Evolutionary conservation across 169 alveolate species (phyloP).

Genomic region (Eimeria sp.): DNA sequence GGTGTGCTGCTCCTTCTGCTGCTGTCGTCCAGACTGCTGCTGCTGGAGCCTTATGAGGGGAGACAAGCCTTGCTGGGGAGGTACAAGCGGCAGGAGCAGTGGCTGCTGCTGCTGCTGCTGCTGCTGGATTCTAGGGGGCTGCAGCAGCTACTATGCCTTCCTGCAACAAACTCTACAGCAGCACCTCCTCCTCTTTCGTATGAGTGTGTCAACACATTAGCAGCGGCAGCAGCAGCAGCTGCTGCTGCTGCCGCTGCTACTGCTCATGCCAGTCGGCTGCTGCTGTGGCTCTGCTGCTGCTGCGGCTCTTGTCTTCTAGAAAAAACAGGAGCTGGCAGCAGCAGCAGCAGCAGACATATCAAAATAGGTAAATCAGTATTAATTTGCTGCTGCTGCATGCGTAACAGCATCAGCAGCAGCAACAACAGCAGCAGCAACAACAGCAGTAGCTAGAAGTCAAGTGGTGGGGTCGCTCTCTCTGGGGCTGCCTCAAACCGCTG

Average conservation of each 20-base stretch:
- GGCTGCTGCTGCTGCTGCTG: not conserved
- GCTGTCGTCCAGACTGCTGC: not conserved
- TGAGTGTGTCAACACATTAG: not conserved
- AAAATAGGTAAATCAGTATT: not conserved
- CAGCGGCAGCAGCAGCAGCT: slow-evolving; percentile 20
- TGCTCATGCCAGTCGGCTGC: not conserved
- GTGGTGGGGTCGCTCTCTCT: slow-evolving; percentile 14
- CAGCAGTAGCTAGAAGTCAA: not conserved
- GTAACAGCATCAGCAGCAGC: not conserved
- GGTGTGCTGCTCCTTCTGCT: not conserved
- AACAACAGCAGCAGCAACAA: slow-evolving; percentile 1
- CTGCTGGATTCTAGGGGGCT: not conserved
- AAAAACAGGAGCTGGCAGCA: not conserved
- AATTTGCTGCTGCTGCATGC: not conserved
- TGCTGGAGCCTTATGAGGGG: not conserved
- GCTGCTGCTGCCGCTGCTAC: slow-evolving; percentile 14
- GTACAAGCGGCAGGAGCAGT: not conserved
- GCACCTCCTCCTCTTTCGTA: not conserved
- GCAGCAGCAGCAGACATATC: slow-evolving; percentile 7
- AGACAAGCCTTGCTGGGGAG: not conserved
- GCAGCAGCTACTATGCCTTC: not conserved
- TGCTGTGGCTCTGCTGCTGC: not conserved
- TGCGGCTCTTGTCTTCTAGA: not conserved
- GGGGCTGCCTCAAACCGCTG: slow-evolving; percentile 23
- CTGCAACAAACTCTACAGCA: not conserved